Evolutionary conservation across 306 rosid genomes (phyloP).

Genomic region (Alnus glutinosa): DNA sequence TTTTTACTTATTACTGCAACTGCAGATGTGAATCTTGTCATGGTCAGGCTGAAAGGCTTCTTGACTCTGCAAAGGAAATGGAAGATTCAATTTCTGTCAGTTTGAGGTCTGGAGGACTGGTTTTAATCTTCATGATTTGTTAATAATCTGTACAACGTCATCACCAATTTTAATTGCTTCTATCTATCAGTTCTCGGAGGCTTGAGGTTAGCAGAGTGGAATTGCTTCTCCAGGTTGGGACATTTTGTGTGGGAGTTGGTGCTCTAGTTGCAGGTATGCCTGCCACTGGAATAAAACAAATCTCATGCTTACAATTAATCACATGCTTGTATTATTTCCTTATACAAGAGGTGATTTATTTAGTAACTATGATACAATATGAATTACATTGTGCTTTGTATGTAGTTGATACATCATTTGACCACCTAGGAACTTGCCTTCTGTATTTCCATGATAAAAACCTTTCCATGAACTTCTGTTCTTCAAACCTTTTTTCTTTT

Average conservation of each 20-base stretch:
- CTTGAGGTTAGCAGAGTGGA: conserved; percentile 98
- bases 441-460: neutral
- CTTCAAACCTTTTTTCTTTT: neutral
- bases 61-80: conserved; percentile 98
- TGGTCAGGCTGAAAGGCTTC: conserved; percentile 99
- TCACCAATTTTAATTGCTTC: conserved; percentile 21
- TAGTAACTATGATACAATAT: conserved; percentile 3
- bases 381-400: neutral
- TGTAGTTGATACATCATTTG: conserved; percentile 3
- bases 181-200: conserved; percentile 77
- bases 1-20: conserved; percentile 29
- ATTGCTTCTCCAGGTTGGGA: conserved; percentile 97
- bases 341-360: neutral
- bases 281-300: neutral
- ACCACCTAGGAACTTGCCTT: conserved; percentile 8
- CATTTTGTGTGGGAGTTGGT: conserved; percentile 88
- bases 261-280: conserved; percentile 87
- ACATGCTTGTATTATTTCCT: neutral
- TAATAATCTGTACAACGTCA: neutral
- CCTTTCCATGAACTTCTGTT: conserved; percentile 13
- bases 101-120: conserved; percentile 59
- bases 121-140: conserved; percentile 15
- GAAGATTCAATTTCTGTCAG: conserved; percentile 97
- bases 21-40: conserved; percentile 97
- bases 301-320: neutral